A percentile compares a stretch with the other conserved stretches of the same genome.
phyloP scores from a whole-genome alignment of 768 basidiomycete genomes.

The Ramaria sp. region DNA sequence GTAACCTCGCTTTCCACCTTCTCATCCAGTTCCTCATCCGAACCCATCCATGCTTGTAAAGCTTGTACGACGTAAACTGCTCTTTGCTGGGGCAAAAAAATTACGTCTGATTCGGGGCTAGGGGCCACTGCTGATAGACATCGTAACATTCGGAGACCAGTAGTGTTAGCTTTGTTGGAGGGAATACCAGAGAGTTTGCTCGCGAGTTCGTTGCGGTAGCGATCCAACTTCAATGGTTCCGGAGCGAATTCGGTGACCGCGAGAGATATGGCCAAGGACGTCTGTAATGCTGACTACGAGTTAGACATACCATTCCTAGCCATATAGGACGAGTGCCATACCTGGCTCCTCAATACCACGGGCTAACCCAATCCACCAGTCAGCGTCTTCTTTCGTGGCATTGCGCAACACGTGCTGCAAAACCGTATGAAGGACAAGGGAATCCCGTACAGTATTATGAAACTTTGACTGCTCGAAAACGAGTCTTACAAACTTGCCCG shows the following conservation, averaged over 20 bases:
- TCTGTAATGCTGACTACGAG: constrained; percentile 46
- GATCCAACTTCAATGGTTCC: constrained; percentile 62
- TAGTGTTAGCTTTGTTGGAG: constrained; percentile 46
- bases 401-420: constrained; percentile 50
- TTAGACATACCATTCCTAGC: neutral
- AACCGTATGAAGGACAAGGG: constrained; percentile 48
- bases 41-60: constrained; percentile 71
- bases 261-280: constrained; percentile 53
- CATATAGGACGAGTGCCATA: constrained; percentile 21
- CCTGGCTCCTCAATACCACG: constrained; percentile 52
- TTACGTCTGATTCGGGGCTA: constrained; percentile 61
- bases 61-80: constrained; percentile 82
- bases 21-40: constrained; percentile 56
- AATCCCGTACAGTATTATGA: constrained; percentile 40
- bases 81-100: constrained; percentile 76
- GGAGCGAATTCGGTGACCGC: constrained; percentile 50
- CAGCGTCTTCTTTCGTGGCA: constrained; percentile 52
- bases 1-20: constrained; percentile 73
- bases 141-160: constrained; percentile 60
- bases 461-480: constrained; percentile 22
- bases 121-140: constrained; percentile 68
- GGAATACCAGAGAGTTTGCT: constrained; percentile 64
- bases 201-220: constrained; percentile 85
- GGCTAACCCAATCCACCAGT: constrained; percentile 66
- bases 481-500: constrained; percentile 23